Evolutionary conservation across 805 yeast species (phyloP).

Genomic region (Candida qinlingensis): DNA sequence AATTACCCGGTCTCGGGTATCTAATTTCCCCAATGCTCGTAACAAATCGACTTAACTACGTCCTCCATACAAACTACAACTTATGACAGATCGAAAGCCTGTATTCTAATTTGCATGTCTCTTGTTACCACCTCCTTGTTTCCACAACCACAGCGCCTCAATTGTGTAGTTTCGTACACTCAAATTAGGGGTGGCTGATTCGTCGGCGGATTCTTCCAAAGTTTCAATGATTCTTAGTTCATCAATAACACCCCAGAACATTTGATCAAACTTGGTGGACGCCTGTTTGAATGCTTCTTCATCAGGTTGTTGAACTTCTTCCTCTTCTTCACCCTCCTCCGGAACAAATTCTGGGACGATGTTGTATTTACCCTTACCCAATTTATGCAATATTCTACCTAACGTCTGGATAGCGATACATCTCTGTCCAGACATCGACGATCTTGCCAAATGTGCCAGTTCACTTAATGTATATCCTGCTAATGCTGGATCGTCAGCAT

Average conservation of each 20-base stretch:
- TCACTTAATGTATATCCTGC: conserved; percentile 92
- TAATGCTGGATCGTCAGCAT: conserved; percentile 77
- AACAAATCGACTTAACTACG: too few species aligned
- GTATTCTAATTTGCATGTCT: conserved; percentile 20
- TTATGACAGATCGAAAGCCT: background rate
- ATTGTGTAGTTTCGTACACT: conserved; percentile 79
- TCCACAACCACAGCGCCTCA: conserved; percentile 91
- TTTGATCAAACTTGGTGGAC: conserved; percentile 29
- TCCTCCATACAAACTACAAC: too few species aligned
- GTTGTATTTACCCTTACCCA: conserved; percentile 58
- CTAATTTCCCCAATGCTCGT: too few species aligned
- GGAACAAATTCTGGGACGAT: conserved; percentile 40
- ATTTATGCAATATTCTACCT: conserved; percentile 80
- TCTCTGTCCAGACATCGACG: conserved; percentile 79
- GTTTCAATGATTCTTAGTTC: conserved; percentile 59
- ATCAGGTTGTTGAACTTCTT: conserved; percentile 27
- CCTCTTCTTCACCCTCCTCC: conserved; percentile 25
- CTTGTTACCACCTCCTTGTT: conserved; percentile 39
- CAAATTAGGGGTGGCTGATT: conserved; percentile 52
- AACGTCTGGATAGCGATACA: conserved; percentile 80
- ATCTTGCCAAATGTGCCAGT: conserved; percentile 70
- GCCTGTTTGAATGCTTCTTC: conserved; percentile 30
- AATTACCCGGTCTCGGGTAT: background rate
- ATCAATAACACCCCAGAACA: conserved; percentile 69
- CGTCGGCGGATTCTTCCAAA: conserved; percentile 64